Percentiles rank a stretch among this genome's conserved stretches.
Evolutionary conservation across 345 rosid genomes (phyloP).

Genomic region (Eucalyptus brandiana): DNA sequence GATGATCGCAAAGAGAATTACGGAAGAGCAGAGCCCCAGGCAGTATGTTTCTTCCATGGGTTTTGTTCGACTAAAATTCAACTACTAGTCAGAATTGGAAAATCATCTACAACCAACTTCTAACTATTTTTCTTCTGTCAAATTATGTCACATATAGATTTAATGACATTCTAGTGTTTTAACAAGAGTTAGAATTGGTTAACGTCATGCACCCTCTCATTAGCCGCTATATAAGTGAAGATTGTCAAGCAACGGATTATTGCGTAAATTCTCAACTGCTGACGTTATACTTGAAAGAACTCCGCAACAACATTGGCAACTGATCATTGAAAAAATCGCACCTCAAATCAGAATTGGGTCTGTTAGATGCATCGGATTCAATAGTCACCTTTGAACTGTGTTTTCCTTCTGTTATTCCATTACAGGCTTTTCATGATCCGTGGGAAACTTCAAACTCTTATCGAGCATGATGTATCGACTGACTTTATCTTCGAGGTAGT

Average conservation of each 20-base stretch:
- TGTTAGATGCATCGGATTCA: neutral
- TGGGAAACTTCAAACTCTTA: constrained; percentile 39
- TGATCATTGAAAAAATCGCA: too few species aligned
- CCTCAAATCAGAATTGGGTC: too few species aligned
- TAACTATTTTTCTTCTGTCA: neutral
- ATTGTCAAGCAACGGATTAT: neutral
- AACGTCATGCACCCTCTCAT: neutral
- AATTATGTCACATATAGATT: neutral
- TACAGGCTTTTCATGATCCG: constrained; percentile 43
- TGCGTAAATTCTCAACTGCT: neutral
- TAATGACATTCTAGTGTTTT: neutral
- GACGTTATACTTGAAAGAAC: neutral
- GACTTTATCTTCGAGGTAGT: constrained; percentile 30
- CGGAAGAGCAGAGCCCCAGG: constrained; percentile 51
- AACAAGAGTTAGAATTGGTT: neutral
- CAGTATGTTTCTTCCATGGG: constrained; percentile 17
- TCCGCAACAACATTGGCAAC: neutral
- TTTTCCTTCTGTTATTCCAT: neutral
- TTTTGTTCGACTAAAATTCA: neutral
- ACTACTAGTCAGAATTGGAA: neutral
- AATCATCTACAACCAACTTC: neutral
- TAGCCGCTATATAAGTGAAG: neutral
- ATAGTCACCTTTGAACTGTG: accelerated
- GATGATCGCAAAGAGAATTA: constrained; percentile 36
- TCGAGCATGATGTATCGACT: constrained; percentile 41